Base-by-base conservation (phyloP, 1,139 yeast genomes). In the Candida glucosophila region DNA sequence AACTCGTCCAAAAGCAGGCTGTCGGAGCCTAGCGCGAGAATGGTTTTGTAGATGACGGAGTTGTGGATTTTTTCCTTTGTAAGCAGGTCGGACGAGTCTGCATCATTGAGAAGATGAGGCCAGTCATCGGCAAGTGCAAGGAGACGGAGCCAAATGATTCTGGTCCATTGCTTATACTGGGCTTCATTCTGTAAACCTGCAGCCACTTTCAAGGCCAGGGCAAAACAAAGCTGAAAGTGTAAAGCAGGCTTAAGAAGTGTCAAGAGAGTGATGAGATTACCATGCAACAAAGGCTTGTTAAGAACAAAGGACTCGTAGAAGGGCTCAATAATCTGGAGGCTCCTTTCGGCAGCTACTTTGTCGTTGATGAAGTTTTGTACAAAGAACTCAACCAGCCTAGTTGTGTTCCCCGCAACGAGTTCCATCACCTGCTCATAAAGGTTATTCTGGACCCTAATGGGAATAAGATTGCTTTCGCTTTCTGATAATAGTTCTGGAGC, bases 61-160 rank as follows among this genome's bases (percentile, higher is more conserved):
- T 58, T 54, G 24, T 54, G 62, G 11, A 66, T 41, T 25, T 50
- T 51, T 12, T 53, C 52, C 37, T 60, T 60, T 22, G 63, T 52
- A 33, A 45, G 54, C 25, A 62, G 64, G 33, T 72, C 75, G 4
- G 68, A 52, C 29, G 60, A 53, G 27, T 55, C 55, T 16, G 54
- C 50, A 7, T 65, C 57, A 16, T 57, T 49, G n/a, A 56, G 49
- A 13, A 73, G 44, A 9, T 46, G 42, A 5, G 44, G 33, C 82
- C 85, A 77, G 36, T 74, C 70, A 36, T 75, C 78, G 2, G 69
- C 61, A n/a, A 73, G 41, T 2, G 55, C 40, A 6, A 80, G 52
- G 24, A 79, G 58, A 32, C 90, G 59, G 39, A 75, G 58, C 90
- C 92, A 80, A 2, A 78, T 54, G 10, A 64, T 43, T 23, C 42